Base-by-base conservation (phyloP, 345 rosid genomes). In the Xanthoceras sorbifolium region DNA sequence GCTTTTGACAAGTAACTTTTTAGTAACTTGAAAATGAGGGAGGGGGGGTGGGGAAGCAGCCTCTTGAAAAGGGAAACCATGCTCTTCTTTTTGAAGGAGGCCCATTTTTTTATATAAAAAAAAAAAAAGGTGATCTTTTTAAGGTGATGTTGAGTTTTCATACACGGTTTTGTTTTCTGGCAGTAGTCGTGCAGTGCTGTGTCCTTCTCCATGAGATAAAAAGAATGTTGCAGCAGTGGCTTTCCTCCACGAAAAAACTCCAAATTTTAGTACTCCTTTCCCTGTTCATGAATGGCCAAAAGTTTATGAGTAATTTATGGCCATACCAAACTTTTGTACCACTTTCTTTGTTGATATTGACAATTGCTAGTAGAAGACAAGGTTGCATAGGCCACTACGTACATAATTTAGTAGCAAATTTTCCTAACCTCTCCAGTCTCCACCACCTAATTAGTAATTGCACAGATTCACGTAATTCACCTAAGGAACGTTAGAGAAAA, bases 121-220 rank as follows among this genome's bases (percentile, higher is more conserved):
- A 64, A 31, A 26, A 28, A 9, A 40, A 46, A 40, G 28, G 9
- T 17, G 34, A 42, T 18, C 25, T 32, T 9, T 20, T n/a, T 9
- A 29, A 22, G 29, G 40, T n/a, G 83, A 76, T 61, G 74, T 29
- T 72, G 79, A 81, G 77, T 36, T 72, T 26, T 67, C 80, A 72
- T 3, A 23, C 22, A 36, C 22, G 34, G 32, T 54, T 69, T 31
- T 63, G n/a, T 67, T 72, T 36, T 75, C 15, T 66, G 64, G 59
- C 59, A 42, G 67, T 65, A 76, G 50, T 40, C 25, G 29, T 2
- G 3, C 26, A 55, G 17, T 65, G 77, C n/a, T 18, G 0, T 44
- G 82, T 69, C 72, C 71, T 67, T 78, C 64, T 63, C 76, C 67
- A 1, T 2, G 3, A 22, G 22, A 36, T 22, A 60, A 69, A 68